phyloP scores from a whole-genome alignment of 2,329 filamentous ascomycete genomes.

The Penicillium fuscoglaucum region DNA sequence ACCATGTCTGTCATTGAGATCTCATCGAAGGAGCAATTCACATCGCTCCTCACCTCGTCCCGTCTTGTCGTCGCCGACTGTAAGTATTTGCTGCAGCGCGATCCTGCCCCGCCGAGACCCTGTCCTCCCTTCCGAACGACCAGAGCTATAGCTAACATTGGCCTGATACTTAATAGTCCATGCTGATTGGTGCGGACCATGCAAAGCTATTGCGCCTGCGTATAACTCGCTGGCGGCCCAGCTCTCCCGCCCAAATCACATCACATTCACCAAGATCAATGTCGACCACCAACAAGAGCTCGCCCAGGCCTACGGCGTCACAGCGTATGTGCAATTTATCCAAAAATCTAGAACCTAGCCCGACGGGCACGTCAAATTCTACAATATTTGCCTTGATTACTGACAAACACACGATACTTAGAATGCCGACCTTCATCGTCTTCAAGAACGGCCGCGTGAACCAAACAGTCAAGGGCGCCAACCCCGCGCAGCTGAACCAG shows the following conservation, averaged over 20 bases:
- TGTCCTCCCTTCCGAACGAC: constrained; percentile 10
- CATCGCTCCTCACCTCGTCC: constrained; percentile 66
- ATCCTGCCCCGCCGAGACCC: constrained; percentile 15
- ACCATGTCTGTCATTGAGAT: constrained; percentile 55
- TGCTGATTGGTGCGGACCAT: constrained; percentile 82
- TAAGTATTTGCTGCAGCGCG: constrained; percentile 52
- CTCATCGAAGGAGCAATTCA: constrained; percentile 67
- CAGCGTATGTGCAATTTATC: constrained; percentile 52
- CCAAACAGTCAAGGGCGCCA: constrained; percentile 71
- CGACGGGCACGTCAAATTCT: background rate
- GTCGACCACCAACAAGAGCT: constrained; percentile 75
- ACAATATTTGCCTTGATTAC: background rate
- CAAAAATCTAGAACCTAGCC: background rate
- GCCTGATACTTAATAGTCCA: constrained; percentile 62
- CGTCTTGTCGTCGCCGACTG: constrained; percentile 85
- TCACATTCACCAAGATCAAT: constrained; percentile 87
- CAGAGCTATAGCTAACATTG: constrained; percentile 25
- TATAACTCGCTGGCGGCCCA: constrained; percentile 74
- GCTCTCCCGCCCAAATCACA: constrained; percentile 68
- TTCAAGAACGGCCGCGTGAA: constrained; percentile 70
- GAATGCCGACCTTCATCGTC: constrained; percentile 80
- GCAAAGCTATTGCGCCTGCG: constrained; percentile 77
- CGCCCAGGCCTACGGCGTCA: constrained; percentile 70
- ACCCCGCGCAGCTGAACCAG: constrained; percentile 68
- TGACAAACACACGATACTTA: constrained; percentile 52